Conservation (phyloP, 805 yeast genomes). For the Spathaspora arborariae region DNA sequence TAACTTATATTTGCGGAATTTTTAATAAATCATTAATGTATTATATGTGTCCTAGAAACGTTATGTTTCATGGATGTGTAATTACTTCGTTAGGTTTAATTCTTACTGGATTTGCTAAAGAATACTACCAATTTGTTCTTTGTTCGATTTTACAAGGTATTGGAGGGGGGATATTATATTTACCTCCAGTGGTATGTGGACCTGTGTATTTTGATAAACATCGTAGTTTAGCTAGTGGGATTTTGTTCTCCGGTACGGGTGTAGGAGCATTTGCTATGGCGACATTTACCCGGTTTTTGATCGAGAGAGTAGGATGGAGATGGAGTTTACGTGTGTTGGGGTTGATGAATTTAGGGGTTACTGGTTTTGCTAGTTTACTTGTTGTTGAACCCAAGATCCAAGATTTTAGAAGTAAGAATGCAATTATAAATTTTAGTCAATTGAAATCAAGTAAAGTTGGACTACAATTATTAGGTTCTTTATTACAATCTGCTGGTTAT, state of each 20-base stretch:
- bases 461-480: constrained; percentile 17
- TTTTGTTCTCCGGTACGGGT: constrained; percentile 34
- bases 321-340: constrained; percentile 31
- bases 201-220: constrained; percentile 27
- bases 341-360: constrained; percentile 16
- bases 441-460: constrained; percentile 16
- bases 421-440: constrained; percentile 11
- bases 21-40: constrained; percentile 18
- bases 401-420: constrained; percentile 7
- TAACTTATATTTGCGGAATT: constrained; percentile 25
- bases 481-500: constrained; percentile 33
- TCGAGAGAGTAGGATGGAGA: constrained; percentile 27
- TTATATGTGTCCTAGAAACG: constrained; percentile 14
- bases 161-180: constrained; percentile 28
- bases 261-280: constrained; percentile 32
- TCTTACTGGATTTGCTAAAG: constrained; percentile 19
- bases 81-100: constrained; percentile 25
- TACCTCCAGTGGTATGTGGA: constrained; percentile 31
- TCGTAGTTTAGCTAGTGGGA: constrained; percentile 32
- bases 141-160: constrained; percentile 31
- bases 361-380: constrained; percentile 12
- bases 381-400: constrained; percentile 11
- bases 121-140: constrained; percentile 23
- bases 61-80: constrained; percentile 24
- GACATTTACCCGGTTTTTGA: constrained; percentile 19